Evolutionary conservation across 2,329 filamentous ascomycete species (phyloP).

Genomic region (Fonsecaea nubica): DNA sequence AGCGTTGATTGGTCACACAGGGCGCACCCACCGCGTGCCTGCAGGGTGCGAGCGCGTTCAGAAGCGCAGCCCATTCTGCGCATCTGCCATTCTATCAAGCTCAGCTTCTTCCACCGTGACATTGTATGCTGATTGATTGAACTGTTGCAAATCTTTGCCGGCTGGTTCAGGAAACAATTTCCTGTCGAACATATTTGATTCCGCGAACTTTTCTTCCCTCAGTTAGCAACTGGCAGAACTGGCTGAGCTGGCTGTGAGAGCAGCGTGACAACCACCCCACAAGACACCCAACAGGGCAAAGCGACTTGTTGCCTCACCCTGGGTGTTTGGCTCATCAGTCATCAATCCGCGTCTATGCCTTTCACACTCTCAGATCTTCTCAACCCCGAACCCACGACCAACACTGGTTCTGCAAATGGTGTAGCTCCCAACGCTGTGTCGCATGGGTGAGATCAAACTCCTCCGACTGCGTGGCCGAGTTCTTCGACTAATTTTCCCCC

Average conservation of each 20-base stretch:
- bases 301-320: slow-evolving; percentile 3
- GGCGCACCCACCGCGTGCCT: not conserved
- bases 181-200: not conserved
- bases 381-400: slow-evolving; percentile 27
- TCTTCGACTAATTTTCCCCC: slow-evolving; percentile 10
- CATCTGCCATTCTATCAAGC: not conserved
- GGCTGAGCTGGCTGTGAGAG: not conserved
- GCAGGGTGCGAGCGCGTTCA: not conserved
- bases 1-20: not conserved
- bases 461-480: not conserved
- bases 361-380: slow-evolving; percentile 31
- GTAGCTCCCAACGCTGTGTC: not conserved
- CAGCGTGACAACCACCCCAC: not conserved
- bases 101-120: not conserved
- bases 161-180: not conserved
- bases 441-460: slow-evolving; percentile 16
- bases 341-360: slow-evolving; percentile 25
- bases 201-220: not conserved
- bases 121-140: not conserved
- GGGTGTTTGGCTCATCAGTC: not conserved
- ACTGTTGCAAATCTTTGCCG: not conserved
- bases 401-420: not conserved
- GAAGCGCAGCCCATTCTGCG: not conserved
- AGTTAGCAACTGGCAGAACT: not conserved
- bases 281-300: not conserved